Evolutionary conservation across 1,139 yeast genomes (phyloP), one percentile per base, ranked within the genome.

Genomic region (Magnusiomyces magnusii): DNA sequence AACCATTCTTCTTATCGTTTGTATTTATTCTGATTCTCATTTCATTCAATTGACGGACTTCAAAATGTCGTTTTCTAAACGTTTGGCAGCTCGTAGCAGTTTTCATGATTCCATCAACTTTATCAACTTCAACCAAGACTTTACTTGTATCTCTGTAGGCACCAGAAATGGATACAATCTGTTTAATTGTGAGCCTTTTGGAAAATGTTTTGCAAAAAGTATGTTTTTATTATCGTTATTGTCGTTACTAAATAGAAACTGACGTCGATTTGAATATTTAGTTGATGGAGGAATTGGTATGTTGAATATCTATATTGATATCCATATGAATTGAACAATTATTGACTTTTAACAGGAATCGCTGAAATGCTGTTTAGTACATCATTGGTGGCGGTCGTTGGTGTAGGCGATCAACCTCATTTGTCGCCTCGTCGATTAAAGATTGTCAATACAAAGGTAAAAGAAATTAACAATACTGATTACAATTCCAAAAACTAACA

Each of bases 291-390:
- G 75, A 27, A 71, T 73, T 44, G 49, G 49, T 44, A 44, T 44
- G 49, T 44, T 44, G 5, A 17, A 39, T 15, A 39, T 15, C 17
- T n/a, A 39, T 31, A 31, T 31, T 31, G 10, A 10, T 39, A 39
- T 17, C 17, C 44, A 15, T 19, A 39, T 39, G 19, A 39, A 39
- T 15, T 39, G 44, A 39, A 5, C 19, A 31, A 7, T 39, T 5
- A 39, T 19, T 39, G 19, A 10, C 17, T 10, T 10, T 39, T 39
- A 39, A 15, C 17, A 54, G 75, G 76, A 1, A 80, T 89, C 21
- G 87, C 91, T 41, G 97, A 92, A 71, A 92, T 93, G 98, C 79
- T 93, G 50, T 93, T 90, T 68, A 82, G 90, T 60, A 90, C 99
- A 0, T 88, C 96, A 1, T 78, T 93, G 53, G 79, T 93, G 31